Percentiles rank a stretch among this genome's conserved stretches.
phyloP scores from a whole-genome alignment of 345 rosid genomes.

The Raphanus sativus region DNA sequence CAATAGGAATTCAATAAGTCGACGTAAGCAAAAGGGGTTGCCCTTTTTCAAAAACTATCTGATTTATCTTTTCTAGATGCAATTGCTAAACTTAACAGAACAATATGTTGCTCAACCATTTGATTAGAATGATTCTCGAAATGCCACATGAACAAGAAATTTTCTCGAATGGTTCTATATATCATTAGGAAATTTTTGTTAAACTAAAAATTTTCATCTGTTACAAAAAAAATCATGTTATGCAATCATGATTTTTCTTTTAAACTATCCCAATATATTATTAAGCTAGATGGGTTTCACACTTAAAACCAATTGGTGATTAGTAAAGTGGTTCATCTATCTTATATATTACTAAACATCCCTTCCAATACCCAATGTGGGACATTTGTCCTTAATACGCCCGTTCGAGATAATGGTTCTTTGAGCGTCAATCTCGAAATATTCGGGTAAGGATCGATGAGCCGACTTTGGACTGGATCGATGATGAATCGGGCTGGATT shows the following conservation, averaged over 20 bases:
- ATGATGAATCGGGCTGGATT: no score
- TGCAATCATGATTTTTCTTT: not conserved
- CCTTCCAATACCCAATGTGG: no score
- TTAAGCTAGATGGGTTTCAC: no score
- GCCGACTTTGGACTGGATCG: no score
- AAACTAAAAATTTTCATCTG: no score
- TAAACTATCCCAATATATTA: not conserved
- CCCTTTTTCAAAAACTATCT: conserved; percentile 15
- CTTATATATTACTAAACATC: no score
- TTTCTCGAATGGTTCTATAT: not conserved
- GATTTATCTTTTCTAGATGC: not conserved
- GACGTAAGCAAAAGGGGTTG: conserved; percentile 22
- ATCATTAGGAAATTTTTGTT: not conserved
- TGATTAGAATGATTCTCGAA: not conserved
- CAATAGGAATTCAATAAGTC: conserved; percentile 10
- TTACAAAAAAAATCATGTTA: not conserved
- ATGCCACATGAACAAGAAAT: not conserved
- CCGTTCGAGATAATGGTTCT: no score
- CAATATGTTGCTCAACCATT: not conserved
- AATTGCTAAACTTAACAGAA: not conserved
- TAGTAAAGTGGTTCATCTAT: no score
- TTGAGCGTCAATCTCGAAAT: no score
- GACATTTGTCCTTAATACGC: no score
- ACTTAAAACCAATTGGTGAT: no score
- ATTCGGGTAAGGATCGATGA: no score